phyloP scores from a whole-genome alignment of 495 filamentous ascomycete species.

The Cercophora samala region DNA sequence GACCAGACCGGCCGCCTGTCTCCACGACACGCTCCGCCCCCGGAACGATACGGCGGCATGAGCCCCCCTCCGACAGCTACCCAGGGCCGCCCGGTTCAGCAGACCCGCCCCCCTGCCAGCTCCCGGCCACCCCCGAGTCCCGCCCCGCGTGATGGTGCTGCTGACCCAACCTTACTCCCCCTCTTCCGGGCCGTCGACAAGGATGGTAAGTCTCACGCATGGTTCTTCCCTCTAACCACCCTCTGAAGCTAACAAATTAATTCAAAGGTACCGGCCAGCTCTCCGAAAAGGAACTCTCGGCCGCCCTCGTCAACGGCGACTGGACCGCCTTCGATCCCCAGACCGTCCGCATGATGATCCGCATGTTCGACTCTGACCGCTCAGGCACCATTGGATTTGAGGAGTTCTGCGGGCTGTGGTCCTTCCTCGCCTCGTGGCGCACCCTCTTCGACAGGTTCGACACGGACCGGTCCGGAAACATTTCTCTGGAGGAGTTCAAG shows the following conservation, averaged over 20 bases:
- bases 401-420: conserved; percentile 94
- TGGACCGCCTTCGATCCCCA: conserved; percentile 93
- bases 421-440: conserved; percentile 90
- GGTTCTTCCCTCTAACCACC: not conserved
- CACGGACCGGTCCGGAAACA: conserved; percentile 78
- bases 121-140: conserved; percentile 65
- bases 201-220: conserved; percentile 49
- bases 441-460: conserved; percentile 95
- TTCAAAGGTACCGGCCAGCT: conserved; percentile 74
- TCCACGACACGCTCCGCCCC: conserved; percentile 21
- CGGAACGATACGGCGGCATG: conserved; percentile 29
- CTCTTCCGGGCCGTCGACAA: conserved; percentile 92
- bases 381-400: conserved; percentile 87
- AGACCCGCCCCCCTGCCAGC: conserved; percentile 50
- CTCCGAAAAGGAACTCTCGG: conserved; percentile 81
- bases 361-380: conserved; percentile 93
- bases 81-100: conserved; percentile 47
- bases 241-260: conserved; percentile 22
- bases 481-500: conserved; percentile 80
- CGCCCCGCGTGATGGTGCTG: conserved; percentile 56
- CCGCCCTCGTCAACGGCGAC: conserved; percentile 94
- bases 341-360: conserved; percentile 97
- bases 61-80: conserved; percentile 34
- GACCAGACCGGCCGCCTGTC: conserved; percentile 17
- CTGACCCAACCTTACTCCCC: conserved; percentile 72